A percentile compares a stretch with the other conserved stretches of the same genome.
These are phyloP conservation scores for Mycena capillaripes DNA, from an alignment of 768 basidiomycete species.

Conservation along the genomic window DNA sequence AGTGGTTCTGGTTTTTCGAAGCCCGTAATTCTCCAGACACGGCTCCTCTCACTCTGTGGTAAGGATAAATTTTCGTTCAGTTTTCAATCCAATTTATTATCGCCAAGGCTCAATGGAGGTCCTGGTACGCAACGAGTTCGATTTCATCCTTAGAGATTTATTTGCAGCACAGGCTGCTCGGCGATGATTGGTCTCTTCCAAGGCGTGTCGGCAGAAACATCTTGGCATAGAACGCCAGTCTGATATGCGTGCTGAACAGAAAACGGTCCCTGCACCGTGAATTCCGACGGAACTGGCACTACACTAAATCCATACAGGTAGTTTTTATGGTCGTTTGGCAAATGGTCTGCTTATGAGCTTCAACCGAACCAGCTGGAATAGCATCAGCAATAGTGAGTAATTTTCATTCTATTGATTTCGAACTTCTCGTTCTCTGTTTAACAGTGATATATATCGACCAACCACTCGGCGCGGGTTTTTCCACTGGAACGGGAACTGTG, in stretches of 20 bases:
- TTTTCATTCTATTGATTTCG: conserved; percentile 49
- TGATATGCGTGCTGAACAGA: conserved; percentile 42
- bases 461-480: conserved; percentile 62
- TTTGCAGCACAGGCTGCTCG: conserved; percentile 43
- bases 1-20: conserved; percentile 72
- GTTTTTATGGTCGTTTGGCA: not conserved
- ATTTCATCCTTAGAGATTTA: too few relatives aligned
- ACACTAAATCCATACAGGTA: conserved; percentile 62
- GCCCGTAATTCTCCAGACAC: conserved; percentile 58
- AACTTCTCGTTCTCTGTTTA: conserved; percentile 39
- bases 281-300: conserved; percentile 51
- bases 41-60: conserved; percentile 66
- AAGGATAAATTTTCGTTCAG: conserved; percentile 28
- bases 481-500: conserved; percentile 54
- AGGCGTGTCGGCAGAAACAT: conserved; percentile 14
- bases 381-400: conserved; percentile 62
- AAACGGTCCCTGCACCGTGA: conserved; percentile 60
- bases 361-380: conserved; percentile 57
- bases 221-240: too few relatives aligned
- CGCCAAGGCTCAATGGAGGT: conserved; percentile 46
- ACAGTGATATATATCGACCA: conserved; percentile 66
- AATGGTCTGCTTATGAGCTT: not conserved
- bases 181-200: conserved; percentile 51
- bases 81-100: not conserved
- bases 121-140: conserved; percentile 36